phyloP scores from a whole-genome alignment of 257 asterid genomes.

The Knoxia roxburghii region DNA sequence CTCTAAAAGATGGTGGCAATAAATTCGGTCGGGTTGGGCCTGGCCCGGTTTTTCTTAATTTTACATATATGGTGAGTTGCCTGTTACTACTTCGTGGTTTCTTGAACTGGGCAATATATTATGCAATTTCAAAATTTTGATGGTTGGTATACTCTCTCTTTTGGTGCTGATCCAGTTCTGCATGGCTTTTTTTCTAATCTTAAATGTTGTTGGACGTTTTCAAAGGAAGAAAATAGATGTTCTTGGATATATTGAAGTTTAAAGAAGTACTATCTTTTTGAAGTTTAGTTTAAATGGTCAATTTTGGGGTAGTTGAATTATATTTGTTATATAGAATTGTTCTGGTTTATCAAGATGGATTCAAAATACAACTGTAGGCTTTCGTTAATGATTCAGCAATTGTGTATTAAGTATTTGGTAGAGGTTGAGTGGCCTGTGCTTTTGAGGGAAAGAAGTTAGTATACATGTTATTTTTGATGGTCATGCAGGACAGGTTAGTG shows the following conservation, averaged over 20 bases:
- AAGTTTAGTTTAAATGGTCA: background rate
- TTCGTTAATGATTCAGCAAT: background rate
- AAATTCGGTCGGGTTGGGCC: constrained; percentile 56
- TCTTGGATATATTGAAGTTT: background rate
- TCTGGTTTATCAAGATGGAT: background rate
- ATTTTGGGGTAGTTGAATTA: background rate
- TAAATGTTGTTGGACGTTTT: background rate
- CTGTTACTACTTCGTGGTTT: background rate
- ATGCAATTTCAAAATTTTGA: too few relatives aligned
- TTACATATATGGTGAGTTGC: constrained; percentile 62
- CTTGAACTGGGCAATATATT: background rate
- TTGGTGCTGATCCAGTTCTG: background rate
- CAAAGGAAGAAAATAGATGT: too few relatives aligned
- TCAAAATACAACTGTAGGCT: background rate
- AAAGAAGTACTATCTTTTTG: background rate
- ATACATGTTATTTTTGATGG: background rate
- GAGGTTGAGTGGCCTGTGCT: background rate
- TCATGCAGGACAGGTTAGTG: background rate
- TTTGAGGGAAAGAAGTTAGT: background rate
- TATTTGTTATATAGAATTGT: background rate
- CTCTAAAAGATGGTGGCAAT: constrained; percentile 18
- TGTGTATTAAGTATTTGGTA: background rate
- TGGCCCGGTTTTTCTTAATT: constrained; percentile 66
- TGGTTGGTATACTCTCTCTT: too few relatives aligned
- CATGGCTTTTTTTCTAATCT: background rate